These are phyloP conservation scores for Umbelopsis sp. DNA, from an alignment of 192 early-diverging fungal genomes.

Conservation along the genomic window DNA sequence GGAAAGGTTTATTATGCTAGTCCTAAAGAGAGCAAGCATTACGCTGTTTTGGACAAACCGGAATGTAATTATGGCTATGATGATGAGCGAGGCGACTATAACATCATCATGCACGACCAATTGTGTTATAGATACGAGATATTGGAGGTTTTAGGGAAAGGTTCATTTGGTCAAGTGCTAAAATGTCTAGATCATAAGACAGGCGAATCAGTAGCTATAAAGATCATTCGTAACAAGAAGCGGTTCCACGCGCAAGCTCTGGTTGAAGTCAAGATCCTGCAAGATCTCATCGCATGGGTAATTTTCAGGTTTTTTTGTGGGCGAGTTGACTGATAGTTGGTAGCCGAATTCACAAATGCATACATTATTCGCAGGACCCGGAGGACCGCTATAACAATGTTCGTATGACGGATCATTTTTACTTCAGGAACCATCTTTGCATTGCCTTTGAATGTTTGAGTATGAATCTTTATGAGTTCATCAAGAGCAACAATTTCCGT, in stretches of 20 bases:
- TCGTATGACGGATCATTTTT: conserved; percentile 91
- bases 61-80: conserved; percentile 70
- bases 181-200: conserved; percentile 93
- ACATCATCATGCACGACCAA: conserved; percentile 88
- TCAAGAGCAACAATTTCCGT: conserved; percentile 90
- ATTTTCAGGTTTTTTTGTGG: not conserved
- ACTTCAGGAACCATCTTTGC: conserved; percentile 96
- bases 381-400: conserved; percentile 80
- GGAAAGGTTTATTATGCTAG: conserved; percentile 87
- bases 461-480: conserved; percentile 97
- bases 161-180: conserved; percentile 90
- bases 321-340: not conserved
- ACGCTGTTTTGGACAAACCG: conserved; percentile 59
- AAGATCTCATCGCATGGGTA: conserved; percentile 78
- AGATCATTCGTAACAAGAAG: conserved; percentile 96
- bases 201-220: conserved; percentile 82
- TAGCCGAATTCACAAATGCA: not conserved
- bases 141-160: conserved; percentile 86
- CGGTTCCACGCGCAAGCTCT: conserved; percentile 94
- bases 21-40: conserved; percentile 60
- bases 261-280: conserved; percentile 93
- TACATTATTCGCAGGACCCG: conserved; percentile 63
- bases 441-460: conserved; percentile 93
- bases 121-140: conserved; percentile 92
- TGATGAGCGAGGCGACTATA: conserved; percentile 94